Conservation (phyloP, 2,329 filamentous ascomycete species). For the Dendrostoma leiphaemia region DNA sequence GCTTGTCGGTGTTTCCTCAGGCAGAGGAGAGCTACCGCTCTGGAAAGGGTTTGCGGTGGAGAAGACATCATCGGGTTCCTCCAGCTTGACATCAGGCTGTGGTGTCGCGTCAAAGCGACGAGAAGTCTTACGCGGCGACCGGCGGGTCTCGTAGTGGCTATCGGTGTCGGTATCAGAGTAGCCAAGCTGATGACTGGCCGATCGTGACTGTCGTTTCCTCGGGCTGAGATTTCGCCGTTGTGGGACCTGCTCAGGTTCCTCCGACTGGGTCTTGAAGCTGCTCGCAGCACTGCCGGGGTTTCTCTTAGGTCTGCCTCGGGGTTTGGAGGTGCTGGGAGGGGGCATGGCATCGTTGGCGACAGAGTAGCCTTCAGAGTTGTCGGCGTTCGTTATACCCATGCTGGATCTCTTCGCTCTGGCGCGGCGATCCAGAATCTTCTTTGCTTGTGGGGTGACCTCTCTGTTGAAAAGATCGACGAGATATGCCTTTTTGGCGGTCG, state of each 20-base stretch:
- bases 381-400: conserved; percentile 73
- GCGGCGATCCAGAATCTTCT: conserved; percentile 71
- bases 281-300: conserved; percentile 54
- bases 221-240: conserved; percentile 42
- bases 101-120: conserved; percentile 35
- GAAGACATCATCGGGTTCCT: conserved; percentile 68
- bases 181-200: conserved; percentile 52
- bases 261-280: conserved; percentile 47
- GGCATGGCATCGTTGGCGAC: conserved; percentile 56
- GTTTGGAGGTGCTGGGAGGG: conserved; percentile 41
- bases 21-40: conserved; percentile 70
- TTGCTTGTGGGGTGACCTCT: conserved; percentile 74
- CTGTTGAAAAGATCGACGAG: conserved; percentile 81
- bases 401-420: conserved; percentile 82
- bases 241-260: conserved; percentile 43
- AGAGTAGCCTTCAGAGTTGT: conserved; percentile 64
- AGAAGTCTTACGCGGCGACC: conserved; percentile 14
- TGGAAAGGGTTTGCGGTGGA: conserved; percentile 93
- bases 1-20: conserved; percentile 46
- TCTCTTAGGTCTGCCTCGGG: conserved; percentile 36
- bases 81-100: conserved; percentile 44
- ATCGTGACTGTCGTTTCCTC: conserved; percentile 53
- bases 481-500: conserved; percentile 87
- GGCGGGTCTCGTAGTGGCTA: conserved; percentile 22
- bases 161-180: conserved; percentile 52